Conservation (phyloP, 2,329 filamentous ascomycete species). For the Mycosphaerella sp. region DNA sequence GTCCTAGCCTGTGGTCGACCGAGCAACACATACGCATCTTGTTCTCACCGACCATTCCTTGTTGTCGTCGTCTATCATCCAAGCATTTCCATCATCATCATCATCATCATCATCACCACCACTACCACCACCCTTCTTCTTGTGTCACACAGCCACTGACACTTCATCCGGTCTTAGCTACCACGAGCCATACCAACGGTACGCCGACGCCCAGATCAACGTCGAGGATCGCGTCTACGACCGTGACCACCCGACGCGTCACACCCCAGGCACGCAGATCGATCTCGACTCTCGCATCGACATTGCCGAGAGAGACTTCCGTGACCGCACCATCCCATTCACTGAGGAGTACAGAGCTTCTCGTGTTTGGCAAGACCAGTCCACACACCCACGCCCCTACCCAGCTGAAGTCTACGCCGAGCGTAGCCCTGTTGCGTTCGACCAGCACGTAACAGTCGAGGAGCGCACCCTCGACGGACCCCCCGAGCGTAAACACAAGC, state of each 20-base stretch:
- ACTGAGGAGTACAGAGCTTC: conserved; percentile 36
- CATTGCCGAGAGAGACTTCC: conserved; percentile 45
- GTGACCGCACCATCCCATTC: conserved; percentile 35
- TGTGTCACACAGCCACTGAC: conserved; percentile 16
- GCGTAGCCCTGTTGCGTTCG: conserved; percentile 32
- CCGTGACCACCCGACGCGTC: conserved; percentile 42
- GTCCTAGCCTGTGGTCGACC: conserved; percentile 30
- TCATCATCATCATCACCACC: conserved; percentile 25
- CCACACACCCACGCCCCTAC: conserved; percentile 35
- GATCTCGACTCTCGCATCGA: conserved; percentile 54
- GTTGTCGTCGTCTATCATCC: conserved; percentile 21
- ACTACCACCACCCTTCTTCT: neutral
- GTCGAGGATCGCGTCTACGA: conserved; percentile 50
- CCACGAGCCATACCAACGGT: conserved; percentile 50
- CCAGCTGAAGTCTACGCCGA: conserved; percentile 36
- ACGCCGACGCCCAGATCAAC: conserved; percentile 61
- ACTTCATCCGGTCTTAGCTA: conserved; percentile 40
- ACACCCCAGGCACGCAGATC: conserved; percentile 44
- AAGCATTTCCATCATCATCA: conserved; percentile 15
- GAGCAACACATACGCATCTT: conserved; percentile 25
- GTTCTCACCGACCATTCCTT: conserved; percentile 25
- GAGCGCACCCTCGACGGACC: conserved; percentile 46
- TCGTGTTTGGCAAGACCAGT: conserved; percentile 36
- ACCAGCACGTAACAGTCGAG: conserved; percentile 47
- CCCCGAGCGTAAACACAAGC: conserved; percentile 38